Evolutionary conservation across 768 basidiomycete genomes (phyloP), one percentile per base, ranked within the genome.

Genomic region (Rhizopogon salebrosus): DNA sequence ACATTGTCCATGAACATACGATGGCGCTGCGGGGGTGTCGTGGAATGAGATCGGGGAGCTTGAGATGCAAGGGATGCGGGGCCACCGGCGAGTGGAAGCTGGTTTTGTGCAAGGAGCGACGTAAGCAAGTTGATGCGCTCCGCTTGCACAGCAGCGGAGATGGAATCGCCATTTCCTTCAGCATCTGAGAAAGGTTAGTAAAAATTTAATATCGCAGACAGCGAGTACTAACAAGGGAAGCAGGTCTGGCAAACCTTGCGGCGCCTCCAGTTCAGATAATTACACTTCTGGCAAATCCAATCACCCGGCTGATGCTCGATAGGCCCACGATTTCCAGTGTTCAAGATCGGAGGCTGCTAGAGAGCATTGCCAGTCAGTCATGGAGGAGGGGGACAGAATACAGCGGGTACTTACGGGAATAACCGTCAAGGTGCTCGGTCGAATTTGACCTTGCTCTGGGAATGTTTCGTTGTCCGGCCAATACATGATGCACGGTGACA

Each of bases 161-260:
- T 89, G 3, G 88, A 91, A 66, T 92, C 90, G 3, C 89, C 88
- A 60, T 92, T 92, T 1, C 90, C 90, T 63, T 92, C 90, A 11
- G 90, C 90, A 57, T 91, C 89, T 91, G 55, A 18, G 41, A 40
- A 51, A 22, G 42, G 49, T 34, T 42, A 43, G 43, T 27, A 51
- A 49, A 37, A 51, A 52, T 48, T 29, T 41, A 54, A 52, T 8
- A 51, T 43, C 11, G 26, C 37, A 49, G 53, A 54, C 54, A 38
- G 22, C 53, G 54, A 54, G 51, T 54, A 78, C 85, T 57, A 61
- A 89, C 88, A 92, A 43, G 90, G 89, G 55, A 82, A 80, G 69
- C 90, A 92, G 9, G 88, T 91, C 75, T 92, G 90, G 71, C 90
- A 93, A 54, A 93, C 91, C 69, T 92, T 92, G 51, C 90, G 74